Conservation (phyloP, 305 asterid species). For the Fraxinus greggii region DNA sequence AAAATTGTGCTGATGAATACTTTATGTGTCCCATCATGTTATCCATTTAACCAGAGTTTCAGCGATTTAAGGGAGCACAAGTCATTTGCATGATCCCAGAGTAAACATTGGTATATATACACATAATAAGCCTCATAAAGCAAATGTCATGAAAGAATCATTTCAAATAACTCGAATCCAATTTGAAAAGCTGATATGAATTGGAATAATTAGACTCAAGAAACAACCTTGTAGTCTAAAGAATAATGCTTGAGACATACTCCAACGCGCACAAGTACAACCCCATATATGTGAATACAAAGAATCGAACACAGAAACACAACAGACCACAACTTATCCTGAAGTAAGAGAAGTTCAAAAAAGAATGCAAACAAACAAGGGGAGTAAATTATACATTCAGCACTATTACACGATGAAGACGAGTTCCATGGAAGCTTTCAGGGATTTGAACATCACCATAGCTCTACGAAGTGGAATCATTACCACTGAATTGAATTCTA, state of each 20-base stretch:
- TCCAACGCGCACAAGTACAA: not conserved
- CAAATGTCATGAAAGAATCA: not conserved
- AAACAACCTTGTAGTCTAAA: not conserved
- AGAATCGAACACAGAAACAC: not conserved
- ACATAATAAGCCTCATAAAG: not conserved
- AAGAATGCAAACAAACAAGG: not conserved
- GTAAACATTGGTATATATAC: not conserved
- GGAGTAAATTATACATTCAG: not conserved
- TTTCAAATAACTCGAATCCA: not conserved
- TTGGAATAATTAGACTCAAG: not conserved
- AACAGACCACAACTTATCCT: conserved; percentile 1
- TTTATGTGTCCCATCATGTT: not conserved
- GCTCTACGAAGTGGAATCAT: not conserved
- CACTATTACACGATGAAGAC: not conserved
- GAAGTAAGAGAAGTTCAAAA: not conserved
- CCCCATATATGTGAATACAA: not conserved
- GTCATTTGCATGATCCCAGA: not conserved
- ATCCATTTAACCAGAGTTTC: conserved; percentile 9
- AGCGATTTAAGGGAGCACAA: conserved; percentile 11
- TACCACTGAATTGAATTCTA: not conserved
- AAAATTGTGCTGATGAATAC: conserved; percentile 7
- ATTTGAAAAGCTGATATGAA: not conserved
- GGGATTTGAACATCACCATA: not conserved
- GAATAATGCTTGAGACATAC: not conserved
- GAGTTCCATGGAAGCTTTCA: not conserved